phyloP scores from a whole-genome alignment of 208 protist genomes.

The Lotmaria passim region DNA sequence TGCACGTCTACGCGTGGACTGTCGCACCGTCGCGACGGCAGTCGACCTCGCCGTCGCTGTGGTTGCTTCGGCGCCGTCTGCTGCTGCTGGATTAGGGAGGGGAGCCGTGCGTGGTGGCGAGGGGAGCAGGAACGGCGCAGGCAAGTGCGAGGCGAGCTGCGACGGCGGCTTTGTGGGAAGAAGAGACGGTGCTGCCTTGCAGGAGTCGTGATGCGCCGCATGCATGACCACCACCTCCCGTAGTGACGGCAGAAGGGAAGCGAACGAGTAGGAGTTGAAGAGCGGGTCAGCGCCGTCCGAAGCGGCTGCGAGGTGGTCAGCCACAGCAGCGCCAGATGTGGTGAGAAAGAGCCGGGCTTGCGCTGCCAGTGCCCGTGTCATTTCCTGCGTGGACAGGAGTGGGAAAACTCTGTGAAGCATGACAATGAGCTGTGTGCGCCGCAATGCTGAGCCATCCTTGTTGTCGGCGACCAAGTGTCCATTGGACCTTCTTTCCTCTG shows the following conservation, averaged over 20 bases:
- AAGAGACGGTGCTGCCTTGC: neutral
- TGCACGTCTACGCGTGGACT: neutral
- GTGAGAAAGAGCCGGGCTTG: slow-evolving; percentile 22
- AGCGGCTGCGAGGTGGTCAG: too few species aligned
- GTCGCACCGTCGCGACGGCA: neutral
- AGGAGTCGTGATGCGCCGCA: neutral
- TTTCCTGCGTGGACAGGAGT: neutral
- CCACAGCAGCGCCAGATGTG: too few species aligned
- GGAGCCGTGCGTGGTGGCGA: too few species aligned
- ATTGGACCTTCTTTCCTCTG: neutral
- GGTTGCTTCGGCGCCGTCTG: neutral
- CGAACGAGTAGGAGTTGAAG: slow-evolving; percentile 29
- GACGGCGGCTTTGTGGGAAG: neutral
- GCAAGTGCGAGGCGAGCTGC: too few species aligned
- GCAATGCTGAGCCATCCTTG: neutral
- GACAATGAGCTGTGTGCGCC: slow-evolving; percentile 7
- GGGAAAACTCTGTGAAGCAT: slow-evolving; percentile 21
- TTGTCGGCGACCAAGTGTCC: neutral
- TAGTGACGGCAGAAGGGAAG: neutral
- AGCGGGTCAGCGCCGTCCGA: neutral
- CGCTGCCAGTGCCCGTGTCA: slow-evolving; percentile 2
- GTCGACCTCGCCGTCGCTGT: too few species aligned
- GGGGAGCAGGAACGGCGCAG: too few species aligned
- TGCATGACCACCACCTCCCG: slow-evolving; percentile 7
- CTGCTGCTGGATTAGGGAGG: neutral